Conservation (phyloP, 148 eudicot species). For the Chenopodium berlandieri region DNA sequence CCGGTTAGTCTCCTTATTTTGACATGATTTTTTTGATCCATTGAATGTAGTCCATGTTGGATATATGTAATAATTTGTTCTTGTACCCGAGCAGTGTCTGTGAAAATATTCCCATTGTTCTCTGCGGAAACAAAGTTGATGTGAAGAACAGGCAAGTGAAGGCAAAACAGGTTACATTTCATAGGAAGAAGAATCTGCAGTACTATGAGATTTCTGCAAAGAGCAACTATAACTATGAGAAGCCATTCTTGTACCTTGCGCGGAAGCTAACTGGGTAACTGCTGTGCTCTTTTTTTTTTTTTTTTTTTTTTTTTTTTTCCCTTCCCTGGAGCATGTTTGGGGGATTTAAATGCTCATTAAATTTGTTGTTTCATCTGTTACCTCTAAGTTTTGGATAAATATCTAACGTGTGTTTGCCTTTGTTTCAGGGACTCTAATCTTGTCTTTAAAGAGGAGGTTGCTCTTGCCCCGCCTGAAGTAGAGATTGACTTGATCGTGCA, state of each 20-base stretch:
- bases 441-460: background rate
- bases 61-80: no score
- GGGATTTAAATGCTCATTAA: background rate
- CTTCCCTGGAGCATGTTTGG: background rate
- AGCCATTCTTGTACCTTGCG: slow-evolving; percentile 42
- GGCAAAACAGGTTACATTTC: slow-evolving; percentile 39
- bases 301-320: no score
- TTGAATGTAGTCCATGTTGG: background rate
- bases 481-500: slow-evolving; percentile 10
- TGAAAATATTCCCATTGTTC: slow-evolving; percentile 43
- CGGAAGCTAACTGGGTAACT: slow-evolving; percentile 42
- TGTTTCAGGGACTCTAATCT: slow-evolving; percentile 14
- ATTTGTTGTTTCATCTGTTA: background rate
- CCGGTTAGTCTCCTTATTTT: slow-evolving; percentile 5
- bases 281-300: background rate
- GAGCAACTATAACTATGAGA: slow-evolving; percentile 46
- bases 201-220: slow-evolving; percentile 44
- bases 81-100: slow-evolving; percentile 22
- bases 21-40: background rate
- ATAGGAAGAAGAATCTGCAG: slow-evolving; percentile 41
- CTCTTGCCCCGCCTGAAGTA: slow-evolving; percentile 22
- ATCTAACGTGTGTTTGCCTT: background rate
- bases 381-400: background rate
- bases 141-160: slow-evolving; percentile 43
- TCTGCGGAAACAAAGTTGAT: slow-evolving; percentile 40